Base-by-base conservation (phyloP, 2,329 filamentous ascomycete species). In the Alternaria sp. region DNA sequence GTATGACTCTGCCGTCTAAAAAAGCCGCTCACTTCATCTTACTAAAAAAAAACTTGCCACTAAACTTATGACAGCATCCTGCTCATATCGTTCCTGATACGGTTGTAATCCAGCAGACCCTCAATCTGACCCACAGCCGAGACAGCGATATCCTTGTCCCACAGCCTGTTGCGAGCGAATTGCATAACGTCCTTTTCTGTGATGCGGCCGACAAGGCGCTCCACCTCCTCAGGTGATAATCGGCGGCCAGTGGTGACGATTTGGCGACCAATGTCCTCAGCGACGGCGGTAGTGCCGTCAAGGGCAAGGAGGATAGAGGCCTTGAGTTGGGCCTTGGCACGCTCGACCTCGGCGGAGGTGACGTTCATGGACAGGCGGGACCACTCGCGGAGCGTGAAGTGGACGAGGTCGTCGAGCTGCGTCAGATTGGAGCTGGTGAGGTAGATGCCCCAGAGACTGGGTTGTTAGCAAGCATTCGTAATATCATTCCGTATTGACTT, bases 331-430 rank as follows among this genome's bases (percentile, higher is more conserved):
- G 95, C 92, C 88, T 99, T 99, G 81, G 95, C 95, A 72, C 95
- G 94, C 88, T 99, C 95, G 62, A 93, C 91, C 84, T 99, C 95
- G 68, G 93, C 89, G 77, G 92, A 86, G 75, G 86, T 88, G 73
- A 99, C 95, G 81, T 88, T 91, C 84, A 88, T 89, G 74, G 91
- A 95, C 65, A 99, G 88, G 72, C 95, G 92, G 73, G 94, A 92
- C 95, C 95, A 99, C 86, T 99, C 95, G 71, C 94, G 92, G 79
- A 98, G 92, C 63, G 95, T 89, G 83, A 99, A 99, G 88, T 99
- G 95, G 72, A 97, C 90, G 52, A 99, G 90, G 80, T 99, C 95
- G 76, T 99, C 95, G 72, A 99, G 85, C 70, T 86, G 86, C 73
- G 90, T 93, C 72, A 91, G 82, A 82, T 95, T 90, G 82, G 97